phyloP scores from a whole-genome alignment of 805 yeast genomes.

The Kluyveromyces nonfermentans region DNA sequence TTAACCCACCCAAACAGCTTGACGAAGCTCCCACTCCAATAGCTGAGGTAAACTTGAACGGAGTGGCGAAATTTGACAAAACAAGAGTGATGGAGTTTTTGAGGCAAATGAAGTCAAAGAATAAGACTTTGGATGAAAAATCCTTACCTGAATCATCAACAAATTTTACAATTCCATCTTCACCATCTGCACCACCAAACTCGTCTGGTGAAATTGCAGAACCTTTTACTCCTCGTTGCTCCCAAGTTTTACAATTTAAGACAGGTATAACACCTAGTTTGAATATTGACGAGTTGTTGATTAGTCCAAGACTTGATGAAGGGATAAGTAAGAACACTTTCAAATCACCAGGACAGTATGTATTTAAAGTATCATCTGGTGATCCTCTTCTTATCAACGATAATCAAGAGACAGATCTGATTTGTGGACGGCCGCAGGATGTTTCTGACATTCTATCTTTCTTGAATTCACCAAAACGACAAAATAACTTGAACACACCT shows the following conservation, averaged over 20 bases:
- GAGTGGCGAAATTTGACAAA: constrained; percentile 15
- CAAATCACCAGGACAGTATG: constrained; percentile 16
- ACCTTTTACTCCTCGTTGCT: constrained; percentile 21
- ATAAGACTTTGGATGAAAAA: constrained; percentile 4
- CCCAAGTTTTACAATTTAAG: constrained; percentile 13
- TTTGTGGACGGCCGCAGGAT: not conserved
- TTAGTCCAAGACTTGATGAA: constrained; percentile 1
- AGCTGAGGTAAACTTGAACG: constrained; percentile 4
- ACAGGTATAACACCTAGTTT: constrained; percentile 21
- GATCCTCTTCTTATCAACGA: constrained; percentile 27
- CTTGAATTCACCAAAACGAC: constrained; percentile 14
- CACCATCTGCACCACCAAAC: constrained; percentile 10
- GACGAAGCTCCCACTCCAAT: not conserved
- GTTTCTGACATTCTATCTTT: constrained; percentile 4
- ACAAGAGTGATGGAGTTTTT: constrained; percentile 20
- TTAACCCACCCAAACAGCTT: constrained; percentile 2
- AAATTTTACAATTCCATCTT: constrained; percentile 4
- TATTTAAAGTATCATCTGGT: constrained; percentile 24
- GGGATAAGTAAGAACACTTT: not conserved
- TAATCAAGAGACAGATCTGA: constrained; percentile 17
- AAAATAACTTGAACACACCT: constrained; percentile 20
- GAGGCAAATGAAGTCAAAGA: constrained; percentile 22
- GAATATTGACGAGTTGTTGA: constrained; percentile 19
- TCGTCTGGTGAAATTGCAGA: constrained; percentile 6
- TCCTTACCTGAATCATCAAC: not conserved